These are phyloP conservation scores for Aspergillus pseudonomiae DNA, from an alignment of 2,329 filamentous ascomycete genomes.

Conservation along the genomic window DNA sequence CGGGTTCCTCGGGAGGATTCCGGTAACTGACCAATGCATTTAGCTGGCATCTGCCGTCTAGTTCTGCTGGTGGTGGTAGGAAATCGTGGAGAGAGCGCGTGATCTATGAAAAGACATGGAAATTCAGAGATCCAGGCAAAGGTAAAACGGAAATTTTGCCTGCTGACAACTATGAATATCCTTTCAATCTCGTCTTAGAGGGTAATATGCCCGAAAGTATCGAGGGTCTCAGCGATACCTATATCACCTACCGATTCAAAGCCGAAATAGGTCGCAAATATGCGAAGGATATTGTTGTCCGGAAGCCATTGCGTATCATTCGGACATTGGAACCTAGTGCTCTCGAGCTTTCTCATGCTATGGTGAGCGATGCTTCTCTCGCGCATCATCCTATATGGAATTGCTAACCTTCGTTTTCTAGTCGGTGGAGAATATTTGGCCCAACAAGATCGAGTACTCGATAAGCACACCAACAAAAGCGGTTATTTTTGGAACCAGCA, in stretches of 20 bases:
- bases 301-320: slow-evolving; percentile 77
- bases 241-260: slow-evolving; percentile 87
- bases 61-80: slow-evolving; percentile 39
- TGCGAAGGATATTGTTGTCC: slow-evolving; percentile 79
- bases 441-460: slow-evolving; percentile 95
- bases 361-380: slow-evolving; percentile 56
- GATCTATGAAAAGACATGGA: slow-evolving; percentile 73
- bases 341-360: slow-evolving; percentile 78
- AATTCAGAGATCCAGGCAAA: slow-evolving; percentile 61
- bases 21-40: slow-evolving; percentile 2
- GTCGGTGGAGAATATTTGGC: slow-evolving; percentile 94
- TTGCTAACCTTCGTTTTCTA: slow-evolving; percentile 32
- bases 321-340: slow-evolving; percentile 75
- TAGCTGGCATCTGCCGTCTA: slow-evolving; percentile 42
- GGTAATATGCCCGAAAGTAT: slow-evolving; percentile 78
- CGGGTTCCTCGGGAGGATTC: background rate
- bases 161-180: slow-evolving; percentile 81
- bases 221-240: slow-evolving; percentile 83
- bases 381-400: background rate
- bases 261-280: slow-evolving; percentile 90
- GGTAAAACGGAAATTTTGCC: slow-evolving; percentile 60
- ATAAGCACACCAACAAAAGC: slow-evolving; percentile 93
- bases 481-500: slow-evolving; percentile 85
- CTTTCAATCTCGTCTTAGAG: slow-evolving; percentile 74
- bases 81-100: slow-evolving; percentile 47